These are phyloP conservation scores for Ligustrum vulgare DNA, from an alignment of 257 asterid species.

Conservation along the genomic window DNA sequence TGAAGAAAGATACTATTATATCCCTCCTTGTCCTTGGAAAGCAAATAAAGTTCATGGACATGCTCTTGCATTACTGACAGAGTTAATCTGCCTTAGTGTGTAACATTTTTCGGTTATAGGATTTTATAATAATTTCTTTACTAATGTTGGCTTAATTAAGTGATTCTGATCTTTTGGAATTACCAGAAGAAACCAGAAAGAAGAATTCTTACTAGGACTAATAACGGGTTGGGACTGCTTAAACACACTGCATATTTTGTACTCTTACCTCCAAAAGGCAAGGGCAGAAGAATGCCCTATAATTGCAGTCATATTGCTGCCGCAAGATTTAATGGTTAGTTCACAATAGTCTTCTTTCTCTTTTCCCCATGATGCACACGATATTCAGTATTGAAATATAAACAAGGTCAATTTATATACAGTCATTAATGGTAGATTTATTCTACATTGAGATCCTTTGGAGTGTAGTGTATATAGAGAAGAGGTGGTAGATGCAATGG, in stretches of 20 bases:
- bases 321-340: constrained; percentile 74
- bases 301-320: constrained; percentile 62
- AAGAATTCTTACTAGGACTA: constrained; percentile 43
- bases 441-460: constrained; percentile 52
- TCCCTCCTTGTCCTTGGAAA: constrained; percentile 42
- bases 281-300: constrained; percentile 58
- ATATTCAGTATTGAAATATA: background rate
- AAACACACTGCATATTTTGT: constrained; percentile 60
- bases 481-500: constrained; percentile 68
- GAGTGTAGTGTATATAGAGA: constrained; percentile 68
- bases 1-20: constrained; percentile 46
- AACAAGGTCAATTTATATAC: background rate
- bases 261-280: constrained; percentile 56
- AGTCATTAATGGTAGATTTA: constrained; percentile 13
- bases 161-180: background rate
- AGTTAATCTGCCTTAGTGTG: constrained; percentile 71
- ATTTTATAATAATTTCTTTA: background rate
- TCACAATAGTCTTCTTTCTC: background rate
- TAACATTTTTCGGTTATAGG: constrained; percentile 16
- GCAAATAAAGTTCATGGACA: constrained; percentile 27
- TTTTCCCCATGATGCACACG: background rate
- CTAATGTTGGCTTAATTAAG: background rate
- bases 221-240: constrained; percentile 59
- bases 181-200: constrained; percentile 52
- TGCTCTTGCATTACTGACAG: constrained; percentile 55